phyloP scores from a whole-genome alignment of 73 alveolate species.

The Blepharisma stoltei region DNA sequence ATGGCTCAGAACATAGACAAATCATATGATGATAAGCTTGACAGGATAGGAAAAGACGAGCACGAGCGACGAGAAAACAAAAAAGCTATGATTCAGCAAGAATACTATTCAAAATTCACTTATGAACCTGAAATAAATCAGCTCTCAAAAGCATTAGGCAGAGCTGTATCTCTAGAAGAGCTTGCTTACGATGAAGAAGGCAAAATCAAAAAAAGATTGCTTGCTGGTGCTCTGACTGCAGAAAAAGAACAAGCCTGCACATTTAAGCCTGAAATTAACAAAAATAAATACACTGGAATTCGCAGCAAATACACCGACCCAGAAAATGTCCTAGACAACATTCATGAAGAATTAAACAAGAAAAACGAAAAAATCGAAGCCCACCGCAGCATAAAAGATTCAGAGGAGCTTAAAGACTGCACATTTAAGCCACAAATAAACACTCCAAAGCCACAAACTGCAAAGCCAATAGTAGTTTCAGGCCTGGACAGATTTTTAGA shows the following conservation, averaged over 20 bases:
- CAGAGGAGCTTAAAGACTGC: neutral
- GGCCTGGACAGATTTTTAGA: constrained; percentile 17
- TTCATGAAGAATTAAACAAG: neutral
- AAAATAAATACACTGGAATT: neutral
- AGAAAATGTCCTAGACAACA: neutral
- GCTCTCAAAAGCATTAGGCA: neutral
- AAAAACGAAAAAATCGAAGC: constrained; percentile 3
- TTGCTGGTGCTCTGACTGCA: neutral
- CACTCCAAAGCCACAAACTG: neutral
- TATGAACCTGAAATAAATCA: constrained; percentile 23
- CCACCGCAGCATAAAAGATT: neutral
- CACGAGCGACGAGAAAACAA: neutral
- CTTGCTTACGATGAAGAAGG: neutral
- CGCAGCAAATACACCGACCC: constrained; percentile 19
- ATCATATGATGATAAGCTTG: neutral
- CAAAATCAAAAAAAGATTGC: constrained; percentile 1
- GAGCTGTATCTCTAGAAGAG: neutral
- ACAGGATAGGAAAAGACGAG: constrained; percentile 1
- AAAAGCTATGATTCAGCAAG: constrained; percentile 17
- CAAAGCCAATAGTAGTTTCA: neutral
- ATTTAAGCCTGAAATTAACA: neutral
- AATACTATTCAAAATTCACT: constrained; percentile 15
- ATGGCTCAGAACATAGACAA: neutral
- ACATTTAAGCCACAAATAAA: constrained; percentile 17
- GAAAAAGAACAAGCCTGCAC: neutral